phyloP scores from a whole-genome alignment of 306 rosid species.

The apple (Malus domestica) region DNA sequence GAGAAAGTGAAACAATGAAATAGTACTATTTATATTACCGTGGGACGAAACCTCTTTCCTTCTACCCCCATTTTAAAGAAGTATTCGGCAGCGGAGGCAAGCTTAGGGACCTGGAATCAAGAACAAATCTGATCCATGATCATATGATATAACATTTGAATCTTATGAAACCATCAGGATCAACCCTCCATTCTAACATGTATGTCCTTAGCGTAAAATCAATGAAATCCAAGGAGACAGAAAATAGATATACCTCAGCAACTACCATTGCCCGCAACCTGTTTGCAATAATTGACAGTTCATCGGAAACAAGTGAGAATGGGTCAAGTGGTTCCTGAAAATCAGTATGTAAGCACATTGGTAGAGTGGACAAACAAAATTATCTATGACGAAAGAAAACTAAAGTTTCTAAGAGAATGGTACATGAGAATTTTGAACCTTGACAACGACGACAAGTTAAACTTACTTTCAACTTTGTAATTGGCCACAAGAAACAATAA shows the following conservation, averaged over 20 bases:
- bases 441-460: neutral
- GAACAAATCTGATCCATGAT: neutral
- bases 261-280: constrained; percentile 72
- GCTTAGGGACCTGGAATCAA: constrained; percentile 85
- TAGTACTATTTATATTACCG: constrained; percentile 44
- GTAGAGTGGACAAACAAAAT: neutral
- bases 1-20: neutral
- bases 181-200: constrained; percentile 3
- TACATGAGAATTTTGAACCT: neutral
- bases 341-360: constrained; percentile 12
- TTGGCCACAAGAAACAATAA: neutral
- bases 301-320: constrained; percentile 88
- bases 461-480: neutral
- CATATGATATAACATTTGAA: neutral
- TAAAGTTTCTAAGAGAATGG: neutral
- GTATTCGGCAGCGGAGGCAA: constrained; percentile 92
- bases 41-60: constrained; percentile 96
- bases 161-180: neutral
- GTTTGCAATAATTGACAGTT: constrained; percentile 66
- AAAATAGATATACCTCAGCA: constrained; percentile 60
- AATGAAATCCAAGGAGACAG: constrained; percentile 8
- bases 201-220: neutral
- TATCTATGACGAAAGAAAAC: neutral
- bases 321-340: constrained; percentile 81
- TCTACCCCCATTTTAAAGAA: constrained; percentile 93